These are phyloP conservation scores for Cenchrus americanus DNA, from an alignment of 176 grass and related monocot genomes.

Conservation along the genomic window DNA sequence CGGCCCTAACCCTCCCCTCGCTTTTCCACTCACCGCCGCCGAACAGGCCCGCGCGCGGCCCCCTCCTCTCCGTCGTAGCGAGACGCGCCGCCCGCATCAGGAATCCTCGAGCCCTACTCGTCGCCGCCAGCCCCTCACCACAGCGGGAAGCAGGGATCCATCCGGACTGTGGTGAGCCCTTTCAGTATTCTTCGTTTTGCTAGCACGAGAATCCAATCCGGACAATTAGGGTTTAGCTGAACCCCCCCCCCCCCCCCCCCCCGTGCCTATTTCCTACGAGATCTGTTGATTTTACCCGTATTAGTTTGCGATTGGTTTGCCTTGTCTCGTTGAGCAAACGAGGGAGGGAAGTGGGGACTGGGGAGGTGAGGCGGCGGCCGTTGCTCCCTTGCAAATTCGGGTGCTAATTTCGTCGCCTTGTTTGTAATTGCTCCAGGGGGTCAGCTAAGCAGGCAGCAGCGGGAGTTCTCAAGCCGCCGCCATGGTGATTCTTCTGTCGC, in stretches of 20 bases:
- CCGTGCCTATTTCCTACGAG: background rate
- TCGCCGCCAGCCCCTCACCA: too few relatives aligned
- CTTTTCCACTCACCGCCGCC: background rate
- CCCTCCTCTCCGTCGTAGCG: too few relatives aligned
- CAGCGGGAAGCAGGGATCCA: too few relatives aligned
- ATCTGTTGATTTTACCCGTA: background rate
- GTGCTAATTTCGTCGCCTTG: background rate
- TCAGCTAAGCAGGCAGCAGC: background rate
- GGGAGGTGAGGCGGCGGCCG: background rate
- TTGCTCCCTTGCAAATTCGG: background rate
- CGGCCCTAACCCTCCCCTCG: background rate
- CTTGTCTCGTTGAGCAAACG: background rate
- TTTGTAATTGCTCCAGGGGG: background rate
- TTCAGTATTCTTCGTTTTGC: too few relatives aligned
- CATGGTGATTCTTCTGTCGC: conserved; percentile 34
- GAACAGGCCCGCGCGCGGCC: too few relatives aligned
- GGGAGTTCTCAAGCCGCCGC: background rate
- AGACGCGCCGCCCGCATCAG: too few relatives aligned
- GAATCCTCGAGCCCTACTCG: too few relatives aligned
- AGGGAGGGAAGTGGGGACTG: background rate
- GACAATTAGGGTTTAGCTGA: background rate
- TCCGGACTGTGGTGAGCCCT: too few relatives aligned
- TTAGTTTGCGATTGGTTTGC: background rate
- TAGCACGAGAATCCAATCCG: too few relatives aligned
- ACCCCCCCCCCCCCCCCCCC: too few relatives aligned